Conservation (phyloP, 768 basidiomycete species). For the Boletus sp. region DNA sequence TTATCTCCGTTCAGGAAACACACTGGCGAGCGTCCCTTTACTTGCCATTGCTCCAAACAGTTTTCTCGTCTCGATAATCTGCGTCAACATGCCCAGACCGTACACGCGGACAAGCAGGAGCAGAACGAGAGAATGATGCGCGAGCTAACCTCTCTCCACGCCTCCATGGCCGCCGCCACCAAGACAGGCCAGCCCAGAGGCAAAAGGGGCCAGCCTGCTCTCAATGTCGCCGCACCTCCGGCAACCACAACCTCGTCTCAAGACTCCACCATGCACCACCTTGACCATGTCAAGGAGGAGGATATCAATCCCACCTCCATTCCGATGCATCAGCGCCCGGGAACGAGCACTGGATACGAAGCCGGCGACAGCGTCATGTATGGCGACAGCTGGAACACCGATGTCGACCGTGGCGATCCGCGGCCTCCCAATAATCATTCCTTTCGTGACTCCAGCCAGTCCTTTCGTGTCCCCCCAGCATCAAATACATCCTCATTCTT, state of each 20-base stretch:
- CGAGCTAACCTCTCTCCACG: conserved; percentile 80
- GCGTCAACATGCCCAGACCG: conserved; percentile 95
- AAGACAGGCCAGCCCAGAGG: conserved; percentile 38
- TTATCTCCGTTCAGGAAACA: conserved; percentile 70
- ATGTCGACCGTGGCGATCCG: conserved; percentile 38
- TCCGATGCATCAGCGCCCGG: conserved; percentile 53
- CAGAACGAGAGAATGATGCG: conserved; percentile 92
- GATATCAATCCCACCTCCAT: conserved; percentile 31
- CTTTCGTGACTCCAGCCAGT: conserved; percentile 80
- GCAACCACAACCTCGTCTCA: conserved; percentile 13
- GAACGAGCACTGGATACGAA: conserved; percentile 75
- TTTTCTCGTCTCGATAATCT: conserved; percentile 97
- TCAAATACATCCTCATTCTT: conserved; percentile 39
- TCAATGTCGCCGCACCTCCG: background rate
- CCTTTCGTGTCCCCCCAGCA: conserved; percentile 68
- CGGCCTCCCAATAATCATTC: conserved; percentile 53
- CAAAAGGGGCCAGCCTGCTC: conserved; percentile 36
- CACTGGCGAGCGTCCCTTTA: conserved; percentile 95
- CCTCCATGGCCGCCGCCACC: conserved; percentile 64
- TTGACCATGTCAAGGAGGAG: conserved; percentile 43
- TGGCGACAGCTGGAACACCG: conserved; percentile 35
- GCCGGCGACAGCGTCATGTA: conserved; percentile 37
- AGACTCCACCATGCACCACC: conserved; percentile 16
- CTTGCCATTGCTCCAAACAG: conserved; percentile 93
- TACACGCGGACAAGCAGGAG: conserved; percentile 91